Conservation (phyloP, 768 basidiomycete species). For the Termitomyces sp. region DNA sequence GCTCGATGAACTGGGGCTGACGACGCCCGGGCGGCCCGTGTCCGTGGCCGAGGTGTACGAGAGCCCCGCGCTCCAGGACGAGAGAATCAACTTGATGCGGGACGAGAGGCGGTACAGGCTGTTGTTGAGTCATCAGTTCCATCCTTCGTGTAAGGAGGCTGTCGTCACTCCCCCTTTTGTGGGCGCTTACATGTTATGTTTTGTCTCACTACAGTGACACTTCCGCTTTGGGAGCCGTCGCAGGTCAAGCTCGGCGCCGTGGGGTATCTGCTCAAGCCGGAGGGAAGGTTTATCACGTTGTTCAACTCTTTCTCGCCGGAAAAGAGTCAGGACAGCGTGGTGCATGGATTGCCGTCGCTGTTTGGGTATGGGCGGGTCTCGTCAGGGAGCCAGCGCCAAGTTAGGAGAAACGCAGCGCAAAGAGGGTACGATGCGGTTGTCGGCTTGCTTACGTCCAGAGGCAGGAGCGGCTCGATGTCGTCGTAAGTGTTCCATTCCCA, state of each 20-base stretch:
- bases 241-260: constrained; percentile 63
- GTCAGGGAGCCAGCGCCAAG: constrained; percentile 42
- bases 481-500: constrained; percentile 29
- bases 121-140: constrained; percentile 61
- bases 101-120: constrained; percentile 69
- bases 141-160: constrained; percentile 51
- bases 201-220: constrained; percentile 36
- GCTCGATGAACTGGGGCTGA: constrained; percentile 10
- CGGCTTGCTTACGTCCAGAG: constrained; percentile 42
- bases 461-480: constrained; percentile 25
- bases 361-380: constrained; percentile 51
- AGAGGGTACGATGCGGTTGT: constrained; percentile 52
- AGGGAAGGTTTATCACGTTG: constrained; percentile 66
- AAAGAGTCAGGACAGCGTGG: constrained; percentile 36
- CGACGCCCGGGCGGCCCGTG: neutral
- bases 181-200: neutral
- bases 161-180: neutral
- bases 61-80: constrained; percentile 32
- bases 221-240: constrained; percentile 70
- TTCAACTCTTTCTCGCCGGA: constrained; percentile 62
- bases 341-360: constrained; percentile 50
- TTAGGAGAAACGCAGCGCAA: constrained; percentile 55
- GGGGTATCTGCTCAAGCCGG: constrained; percentile 64
- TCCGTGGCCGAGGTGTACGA: constrained; percentile 20
- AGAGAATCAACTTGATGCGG: constrained; percentile 32